phyloP scores from a whole-genome alignment of 2,329 filamentous ascomycete species.

The Sclerotinia trifoliorum region DNA sequence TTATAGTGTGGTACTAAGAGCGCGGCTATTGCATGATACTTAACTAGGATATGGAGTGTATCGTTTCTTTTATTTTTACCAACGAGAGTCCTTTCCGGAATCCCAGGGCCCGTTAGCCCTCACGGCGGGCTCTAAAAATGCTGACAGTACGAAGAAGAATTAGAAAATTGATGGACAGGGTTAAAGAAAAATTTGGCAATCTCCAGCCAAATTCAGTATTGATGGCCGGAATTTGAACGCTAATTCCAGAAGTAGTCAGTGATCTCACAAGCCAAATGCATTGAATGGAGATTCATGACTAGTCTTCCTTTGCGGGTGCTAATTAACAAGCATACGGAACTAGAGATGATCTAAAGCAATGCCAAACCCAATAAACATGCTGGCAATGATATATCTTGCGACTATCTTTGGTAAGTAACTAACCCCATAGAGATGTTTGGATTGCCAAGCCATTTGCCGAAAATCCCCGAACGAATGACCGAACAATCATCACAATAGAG shows the following conservation, averaged over 20 bases:
- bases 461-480: conserved; percentile 55
- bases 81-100: conserved; percentile 56
- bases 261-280: conserved; percentile 46
- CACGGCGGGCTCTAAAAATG: background rate
- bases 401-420: conserved; percentile 35
- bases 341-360: conserved; percentile 53
- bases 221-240: conserved; percentile 47
- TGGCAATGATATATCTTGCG: conserved; percentile 53
- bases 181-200: conserved; percentile 45
- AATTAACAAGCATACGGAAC: conserved; percentile 53
- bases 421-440: conserved; percentile 40
- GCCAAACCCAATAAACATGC: conserved; percentile 54
- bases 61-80: conserved; percentile 57
- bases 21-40: conserved; percentile 51
- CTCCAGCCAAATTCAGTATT: conserved; percentile 44
- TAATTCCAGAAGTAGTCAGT: conserved; percentile 41
- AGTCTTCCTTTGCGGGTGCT: conserved; percentile 53
- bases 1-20: conserved; percentile 46
- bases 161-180: conserved; percentile 33
- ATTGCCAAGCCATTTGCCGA: conserved; percentile 26
- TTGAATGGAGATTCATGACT: conserved; percentile 54
- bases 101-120: conserved; percentile 15
- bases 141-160: conserved; percentile 25
- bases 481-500: conserved; percentile 53
- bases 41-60: conserved; percentile 52